Base-by-base conservation (phyloP, 768 basidiomycete genomes). In the Termitomyces sp. region DNA sequence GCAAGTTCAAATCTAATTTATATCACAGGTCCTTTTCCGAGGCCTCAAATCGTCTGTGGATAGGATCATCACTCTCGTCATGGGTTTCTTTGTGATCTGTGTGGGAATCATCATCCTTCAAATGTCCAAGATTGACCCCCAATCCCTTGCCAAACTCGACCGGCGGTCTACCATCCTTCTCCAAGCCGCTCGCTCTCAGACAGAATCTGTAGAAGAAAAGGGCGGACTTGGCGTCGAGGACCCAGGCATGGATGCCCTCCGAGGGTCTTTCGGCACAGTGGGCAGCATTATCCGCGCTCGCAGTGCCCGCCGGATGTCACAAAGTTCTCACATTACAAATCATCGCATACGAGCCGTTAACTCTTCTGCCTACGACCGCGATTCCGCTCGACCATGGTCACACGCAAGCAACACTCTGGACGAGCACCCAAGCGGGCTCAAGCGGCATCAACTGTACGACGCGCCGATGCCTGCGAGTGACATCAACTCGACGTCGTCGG, bases 91-190 rank as follows among this genome's bases (percentile, higher is more conserved):
- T 64, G 87, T 91, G 61, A 96, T 96, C 58, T 94, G 91, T 69
- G 76, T 93, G 22, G 96, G 96, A 20, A 98, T 98, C 72, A 91
- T 91, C 35, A 88, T 99, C 65, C 86, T 99, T 8, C 97, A 99
- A 75, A 90, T 96, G 85, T 93, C 90, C 72, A 93, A 93, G 76
- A 86, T 98, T 66, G 96, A 99, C 70, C 96, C 97, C 11, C 80
- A 79, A 20, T 75, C 86, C 57, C 81, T 98, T 69, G 79, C 79
- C 60, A 85, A 86, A 52, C 89, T 99, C 68, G 97, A 98, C 71
- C 83, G 96, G 18, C 84, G 90, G 38, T 91, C 92, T 1, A 98
- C 97, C 0, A 83, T 98, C 52, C 85, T 99, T 24, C 83, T 99
- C 36, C 88, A 92, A 73, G 96, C 93, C n/a, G 83, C 93, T 1